Base-by-base conservation (phyloP, 179 eudicot species). In the Actinidia arguta region DNA sequence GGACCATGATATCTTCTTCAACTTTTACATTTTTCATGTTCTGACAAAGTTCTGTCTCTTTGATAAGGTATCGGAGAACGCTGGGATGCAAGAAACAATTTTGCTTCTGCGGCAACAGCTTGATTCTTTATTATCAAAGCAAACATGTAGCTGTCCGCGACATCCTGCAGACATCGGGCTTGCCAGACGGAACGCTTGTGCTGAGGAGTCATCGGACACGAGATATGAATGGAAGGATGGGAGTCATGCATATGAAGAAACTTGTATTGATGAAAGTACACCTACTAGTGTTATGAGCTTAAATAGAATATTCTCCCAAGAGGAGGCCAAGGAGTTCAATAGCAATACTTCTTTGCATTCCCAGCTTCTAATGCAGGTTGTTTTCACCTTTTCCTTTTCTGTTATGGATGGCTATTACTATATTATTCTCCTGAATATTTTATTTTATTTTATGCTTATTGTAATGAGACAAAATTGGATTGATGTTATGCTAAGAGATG, bases 61-160 rank as follows among this genome's bases (percentile, higher is more conserved):
- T 54, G 36, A 55, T 5, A 72, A 85, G 88, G 81, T 73, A 50
- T 50, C 85, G 25, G 91, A 86, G 83, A 88, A 75, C 76, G 75
- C 86, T 24, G 89, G 86, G 81, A 84, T 90, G 87, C 88, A 86
- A 86, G 88, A 86, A 78, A 86, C 86, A 10, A 90, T 90, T 70
- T 73, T 79, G 81, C 62, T 83, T 8, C 81, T 90, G 50, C 82
- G 86, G 82, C 83, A 51, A 72, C 90, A 89, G 47, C 88, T 86
- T 25, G 85, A 85, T 36, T 85, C 87, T 58, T 66, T 83, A 47
- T 66, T 79, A 50, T 73, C 82, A 75, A 59, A 75, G 74, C 82
- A 81, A 83, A 68, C 76, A 72, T 89, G 78, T 31, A 81, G 59
- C 52, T 48, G 36, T 82, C 62, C 68, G 70, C 62, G 18, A 8